A percentile compares a stretch with the other conserved stretches of the same genome.
Conservation (phyloP, 345 rosid species). For the Populus tremula region DNA sequence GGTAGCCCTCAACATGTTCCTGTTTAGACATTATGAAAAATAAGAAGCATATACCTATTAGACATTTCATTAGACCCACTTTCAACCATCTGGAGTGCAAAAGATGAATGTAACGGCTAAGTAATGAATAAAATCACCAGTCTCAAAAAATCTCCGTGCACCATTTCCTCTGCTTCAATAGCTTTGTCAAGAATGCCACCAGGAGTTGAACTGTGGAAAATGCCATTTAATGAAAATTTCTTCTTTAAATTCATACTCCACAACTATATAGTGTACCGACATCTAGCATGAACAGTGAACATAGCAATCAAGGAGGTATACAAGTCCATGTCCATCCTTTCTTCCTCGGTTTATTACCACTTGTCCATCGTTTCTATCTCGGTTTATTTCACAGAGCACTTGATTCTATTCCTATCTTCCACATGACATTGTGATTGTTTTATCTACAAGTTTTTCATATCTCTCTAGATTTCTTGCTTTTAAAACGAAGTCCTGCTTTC, state of each 20-base stretch:
- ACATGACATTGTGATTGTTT: not conserved
- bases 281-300: not conserved
- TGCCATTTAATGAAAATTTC: not conserved
- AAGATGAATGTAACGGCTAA: not conserved
- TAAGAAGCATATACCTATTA: slow-evolving; percentile 2
- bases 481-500: not conserved
- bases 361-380: too few species aligned
- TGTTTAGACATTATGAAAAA: slow-evolving; percentile 26
- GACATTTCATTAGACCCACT: not conserved
- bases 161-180: slow-evolving; percentile 67
- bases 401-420: not conserved
- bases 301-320: not conserved
- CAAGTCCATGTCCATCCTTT: not conserved
- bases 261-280: not conserved
- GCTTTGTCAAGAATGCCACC: slow-evolving; percentile 72
- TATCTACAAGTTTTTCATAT: not conserved
- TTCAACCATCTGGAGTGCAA: not conserved
- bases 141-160: slow-evolving; percentile 75
- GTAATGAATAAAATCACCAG: slow-evolving; percentile 45
- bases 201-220: slow-evolving; percentile 35
- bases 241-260: not conserved
- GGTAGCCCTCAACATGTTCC: slow-evolving; percentile 84
- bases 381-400: too few species aligned
- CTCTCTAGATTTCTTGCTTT: not conserved
- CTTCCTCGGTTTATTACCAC: too few species aligned